phyloP scores from a whole-genome alignment of 2,329 filamentous ascomycete genomes.

The Amphichorda felina region DNA sequence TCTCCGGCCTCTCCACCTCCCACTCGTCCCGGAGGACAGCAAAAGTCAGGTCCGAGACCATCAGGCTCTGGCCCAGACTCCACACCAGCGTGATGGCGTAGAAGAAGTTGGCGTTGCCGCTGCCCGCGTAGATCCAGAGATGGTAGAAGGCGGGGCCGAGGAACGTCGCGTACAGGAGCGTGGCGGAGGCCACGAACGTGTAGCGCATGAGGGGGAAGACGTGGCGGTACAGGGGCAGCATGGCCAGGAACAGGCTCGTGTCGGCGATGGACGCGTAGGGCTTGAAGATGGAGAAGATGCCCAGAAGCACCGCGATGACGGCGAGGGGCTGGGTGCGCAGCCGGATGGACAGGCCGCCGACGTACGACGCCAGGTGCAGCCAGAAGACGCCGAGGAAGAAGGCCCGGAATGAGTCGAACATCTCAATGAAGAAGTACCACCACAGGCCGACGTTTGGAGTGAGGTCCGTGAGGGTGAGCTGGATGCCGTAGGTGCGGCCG shows the following conservation, averaged over 20 bases:
- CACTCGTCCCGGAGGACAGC: slow-evolving; percentile 85
- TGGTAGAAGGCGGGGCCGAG: slow-evolving; percentile 93
- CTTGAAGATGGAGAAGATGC: slow-evolving; percentile 91
- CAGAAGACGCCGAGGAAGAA: slow-evolving; percentile 99
- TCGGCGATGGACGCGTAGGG: slow-evolving; percentile 92
- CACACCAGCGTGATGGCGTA: slow-evolving; percentile 99
- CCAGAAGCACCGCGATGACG: slow-evolving; percentile 71
- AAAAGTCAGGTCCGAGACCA: slow-evolving; percentile 81
- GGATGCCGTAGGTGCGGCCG: slow-evolving; percentile 81
- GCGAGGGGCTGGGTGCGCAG: slow-evolving; percentile 79
- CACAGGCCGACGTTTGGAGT: slow-evolving; percentile 92
- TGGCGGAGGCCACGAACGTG: slow-evolving; percentile 73
- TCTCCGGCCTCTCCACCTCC: slow-evolving; percentile 83
- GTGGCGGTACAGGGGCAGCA: slow-evolving; percentile 81
- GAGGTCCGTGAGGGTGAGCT: slow-evolving; percentile 80
- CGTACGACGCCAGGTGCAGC: slow-evolving; percentile 86
- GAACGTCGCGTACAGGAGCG: slow-evolving; percentile 76
- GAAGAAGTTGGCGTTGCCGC: slow-evolving; percentile 98
- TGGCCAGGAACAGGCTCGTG: slow-evolving; percentile 71
- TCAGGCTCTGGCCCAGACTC: slow-evolving; percentile 78
- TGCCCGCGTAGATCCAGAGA: slow-evolving; percentile 95
- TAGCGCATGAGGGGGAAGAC: slow-evolving; percentile 90
- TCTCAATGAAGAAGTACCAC: slow-evolving; percentile 99
- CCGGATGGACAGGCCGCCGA: slow-evolving; percentile 73
- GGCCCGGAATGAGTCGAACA: slow-evolving; percentile 94